Evolutionary conservation across 306 rosid species (phyloP).

Genomic region (Lagenaria siceraria): DNA sequence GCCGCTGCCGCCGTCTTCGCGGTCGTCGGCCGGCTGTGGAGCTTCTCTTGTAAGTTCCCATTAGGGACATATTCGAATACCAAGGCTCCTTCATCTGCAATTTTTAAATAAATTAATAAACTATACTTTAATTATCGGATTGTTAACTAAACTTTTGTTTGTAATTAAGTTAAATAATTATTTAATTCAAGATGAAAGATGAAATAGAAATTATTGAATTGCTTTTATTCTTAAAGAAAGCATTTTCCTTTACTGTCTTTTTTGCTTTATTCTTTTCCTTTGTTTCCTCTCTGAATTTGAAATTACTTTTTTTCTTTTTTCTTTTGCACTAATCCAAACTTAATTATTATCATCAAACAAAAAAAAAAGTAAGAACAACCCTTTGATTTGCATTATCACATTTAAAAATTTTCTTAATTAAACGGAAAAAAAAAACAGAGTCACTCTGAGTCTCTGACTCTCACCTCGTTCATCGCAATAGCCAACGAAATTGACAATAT

Average conservation of each 20-base stretch:
- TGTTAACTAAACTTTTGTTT: neutral
- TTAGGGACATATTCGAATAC: slow-evolving; percentile 31
- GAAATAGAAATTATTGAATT: neutral
- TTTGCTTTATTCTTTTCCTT: slow-evolving; percentile 3
- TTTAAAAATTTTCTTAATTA: neutral
- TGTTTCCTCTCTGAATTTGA: neutral
- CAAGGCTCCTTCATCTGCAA: slow-evolving; percentile 28
- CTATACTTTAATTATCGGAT: neutral
- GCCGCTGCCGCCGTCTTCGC: neutral
- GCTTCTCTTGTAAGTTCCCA: slow-evolving; percentile 36
- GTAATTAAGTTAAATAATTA: neutral
- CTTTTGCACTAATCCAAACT: neutral
- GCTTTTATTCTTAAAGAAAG: neutral
- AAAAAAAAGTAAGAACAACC: neutral
- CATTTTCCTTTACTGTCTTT: neutral
- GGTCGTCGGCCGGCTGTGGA: slow-evolving; percentile 5
- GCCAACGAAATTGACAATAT: slow-evolving; percentile 26
- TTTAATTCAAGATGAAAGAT: neutral
- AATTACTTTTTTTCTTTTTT: neutral
- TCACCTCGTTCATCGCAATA: slow-evolving; percentile 26
- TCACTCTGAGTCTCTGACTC: neutral
- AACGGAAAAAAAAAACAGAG: neutral
- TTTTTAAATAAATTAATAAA: too few species aligned
- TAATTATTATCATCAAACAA: neutral
- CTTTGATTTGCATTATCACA: neutral